Evolutionary conservation across 139 green algal species (phyloP), one percentile per base, ranked within the genome.

Genomic region (Astrephomene gubernaculifera): DNA sequence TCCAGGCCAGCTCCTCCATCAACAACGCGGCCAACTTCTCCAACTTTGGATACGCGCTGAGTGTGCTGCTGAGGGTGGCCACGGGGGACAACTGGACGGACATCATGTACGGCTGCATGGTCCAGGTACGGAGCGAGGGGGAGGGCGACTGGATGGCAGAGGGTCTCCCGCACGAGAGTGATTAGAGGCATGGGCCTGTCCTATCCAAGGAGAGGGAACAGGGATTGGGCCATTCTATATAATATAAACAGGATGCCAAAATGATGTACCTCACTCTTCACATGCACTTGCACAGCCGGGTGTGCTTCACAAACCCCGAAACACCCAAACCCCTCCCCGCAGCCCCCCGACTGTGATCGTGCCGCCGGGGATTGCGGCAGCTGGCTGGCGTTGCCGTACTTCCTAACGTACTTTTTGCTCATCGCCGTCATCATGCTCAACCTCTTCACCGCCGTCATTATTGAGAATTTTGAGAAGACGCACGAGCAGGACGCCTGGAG

Each of bases 51-150:
- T 91, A 61, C 45, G 91, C 94, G 9, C 76, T 93, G 65, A 76
- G 93, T 2, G 90, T 87, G 35, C 89, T 95, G 53, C 90, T 95
- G 73, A 81, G 87, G 25, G 64, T 91, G 19, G 90, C 94, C 67
- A 96, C 93, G 1, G 91, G 90, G 0, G 94, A 97, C 87, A 93
- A 97, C 85, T 97, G 93, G 93, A 86, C 88, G 31, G 83, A 90
- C 63, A 24, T 94, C 31, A 92, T 96, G 82, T 72, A 87, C 45
- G 90, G 89, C 25, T 94, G 89, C 80, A 92, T 92, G 81, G 64
- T 92, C 6, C 31, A 83, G 74, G 74, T 82, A 68, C 21, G 74
- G 68, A 29, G 57, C 6, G 57, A 9, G 49, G 49, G 49, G 49
- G 49, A 17, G 49, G 17, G 49, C n/a, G n/a, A n/a, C n/a, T n/a